Base-by-base conservation (phyloP, 73 alveolate genomes). In the Loxodes magnus region DNA sequence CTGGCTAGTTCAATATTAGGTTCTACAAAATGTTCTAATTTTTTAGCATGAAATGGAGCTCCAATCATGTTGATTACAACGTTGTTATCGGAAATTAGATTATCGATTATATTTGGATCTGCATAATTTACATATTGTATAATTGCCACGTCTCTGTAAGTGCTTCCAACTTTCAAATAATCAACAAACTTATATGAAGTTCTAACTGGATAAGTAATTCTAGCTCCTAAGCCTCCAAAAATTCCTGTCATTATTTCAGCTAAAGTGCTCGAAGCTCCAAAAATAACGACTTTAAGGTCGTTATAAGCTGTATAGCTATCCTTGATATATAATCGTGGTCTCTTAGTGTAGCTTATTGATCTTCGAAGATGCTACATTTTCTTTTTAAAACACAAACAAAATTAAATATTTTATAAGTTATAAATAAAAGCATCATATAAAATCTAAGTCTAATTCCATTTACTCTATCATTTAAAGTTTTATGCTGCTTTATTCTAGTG, bases 11-110 rank as follows among this genome's bases (percentile, higher is more conserved):
- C 42, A 15, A 64, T 64, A 62, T 69, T 69, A 4, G 59, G 51
- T 29, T 64, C 71, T 12, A 51, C 70, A 49, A 64, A 37, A 35
- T 43, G 44, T 5, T 44, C 39, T 33, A 53, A 42, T 35, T 64
- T 64, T 29, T 61, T 69, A n/a, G 37, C 12, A 35, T 64, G 30
- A 4, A 36, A 33, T 35, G 63, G 43, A 5, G 78, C 57, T 35
- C 83, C 83, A 35, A 69, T 60, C 10, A 60, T 33, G 36, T 61
- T 61, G 70, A 69, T 64, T 22, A 69, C 83, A 20, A 69, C 77
- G 35, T 69, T 69, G 19, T 67, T 43, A 52, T 59, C 63, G 14
- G 46, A 34, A 37, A 69, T 63, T 1, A 70, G 43, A 51, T 56
- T 49, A 17, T 64, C 78, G 20, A 63, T 42, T 64, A 69, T 62